Evolutionary conservation across 2,329 filamentous ascomycete species (phyloP).

Genomic region (Eutypella sp.): DNA sequence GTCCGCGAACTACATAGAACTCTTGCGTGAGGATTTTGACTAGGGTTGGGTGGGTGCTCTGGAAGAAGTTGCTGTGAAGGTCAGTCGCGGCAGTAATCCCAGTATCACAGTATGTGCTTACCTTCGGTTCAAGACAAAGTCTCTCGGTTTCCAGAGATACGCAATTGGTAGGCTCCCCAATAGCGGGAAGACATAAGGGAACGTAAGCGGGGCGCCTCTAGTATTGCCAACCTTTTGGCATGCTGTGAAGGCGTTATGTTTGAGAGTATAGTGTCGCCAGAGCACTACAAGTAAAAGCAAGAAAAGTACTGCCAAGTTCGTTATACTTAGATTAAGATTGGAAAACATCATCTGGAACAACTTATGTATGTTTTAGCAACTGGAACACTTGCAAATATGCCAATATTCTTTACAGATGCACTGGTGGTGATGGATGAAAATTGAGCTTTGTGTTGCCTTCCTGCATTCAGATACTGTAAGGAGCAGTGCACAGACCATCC

Average conservation of each 20-base stretch:
- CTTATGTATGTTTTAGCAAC: not conserved
- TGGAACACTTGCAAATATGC: not conserved
- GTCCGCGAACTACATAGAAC: conserved; percentile 17
- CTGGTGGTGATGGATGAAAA: too few species aligned
- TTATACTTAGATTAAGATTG: not conserved
- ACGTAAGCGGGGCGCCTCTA: conserved; percentile 12
- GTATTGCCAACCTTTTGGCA: conserved; percentile 5
- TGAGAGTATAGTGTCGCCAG: conserved; percentile 11
- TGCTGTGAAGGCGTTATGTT: conserved; percentile 1
- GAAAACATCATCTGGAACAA: conserved; percentile 4
- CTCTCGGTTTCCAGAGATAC: conserved; percentile 18
- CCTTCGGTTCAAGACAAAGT: conserved; percentile 16
- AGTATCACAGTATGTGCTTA: conserved; percentile 5
- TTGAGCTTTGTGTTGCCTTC: too few species aligned
- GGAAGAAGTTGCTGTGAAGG: conserved; percentile 19
- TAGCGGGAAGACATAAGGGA: conserved; percentile 19
- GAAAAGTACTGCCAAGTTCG: conserved; percentile 8
- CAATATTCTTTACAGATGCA: too few species aligned
- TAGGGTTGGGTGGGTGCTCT: conserved; percentile 12
- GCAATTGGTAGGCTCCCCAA: conserved; percentile 17
- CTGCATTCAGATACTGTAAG: too few species aligned
- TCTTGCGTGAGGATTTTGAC: conserved; percentile 20
- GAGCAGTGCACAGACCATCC: too few species aligned
- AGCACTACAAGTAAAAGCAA: conserved; percentile 10
- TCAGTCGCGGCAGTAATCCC: conserved; percentile 1